A percentile compares a stretch with the other conserved stretches of the same genome.
Evolutionary conservation across 352 stramenopile genomes (phyloP).

Genomic region (Phytophthora melonis): DNA sequence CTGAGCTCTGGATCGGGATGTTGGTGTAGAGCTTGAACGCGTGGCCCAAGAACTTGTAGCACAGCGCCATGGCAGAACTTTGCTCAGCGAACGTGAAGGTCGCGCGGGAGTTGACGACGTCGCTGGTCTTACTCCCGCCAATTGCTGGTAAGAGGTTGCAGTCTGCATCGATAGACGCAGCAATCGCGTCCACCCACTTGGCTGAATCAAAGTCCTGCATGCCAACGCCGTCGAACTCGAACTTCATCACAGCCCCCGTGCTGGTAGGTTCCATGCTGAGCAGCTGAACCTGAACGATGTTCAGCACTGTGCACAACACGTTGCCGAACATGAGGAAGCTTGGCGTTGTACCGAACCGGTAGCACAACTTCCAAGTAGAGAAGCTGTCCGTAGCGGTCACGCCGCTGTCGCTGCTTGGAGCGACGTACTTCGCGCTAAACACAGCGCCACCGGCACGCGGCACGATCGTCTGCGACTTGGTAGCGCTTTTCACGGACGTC

Average conservation of each 20-base stretch:
- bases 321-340: constrained; percentile 70
- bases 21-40: constrained; percentile 61
- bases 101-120: constrained; percentile 49
- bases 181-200: constrained; percentile 58
- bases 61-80: constrained; percentile 53
- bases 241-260: constrained; percentile 56
- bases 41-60: constrained; percentile 68
- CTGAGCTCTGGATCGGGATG: constrained; percentile 50
- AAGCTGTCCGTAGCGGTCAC: constrained; percentile 29
- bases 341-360: constrained; percentile 64
- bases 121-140: constrained; percentile 44
- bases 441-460: constrained; percentile 45
- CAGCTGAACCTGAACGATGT: constrained; percentile 56
- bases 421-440: constrained; percentile 54
- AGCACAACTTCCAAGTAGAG: constrained; percentile 77
- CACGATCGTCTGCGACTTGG: constrained; percentile 41
- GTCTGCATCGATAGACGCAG: constrained; percentile 41
- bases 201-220: constrained; percentile 68
- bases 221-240: constrained; percentile 65
- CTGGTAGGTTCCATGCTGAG: constrained; percentile 41
- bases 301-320: constrained; percentile 64
- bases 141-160: constrained; percentile 52
- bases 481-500: constrained; percentile 40
- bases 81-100: constrained; percentile 58
- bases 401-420: constrained; percentile 20